Base-by-base conservation (phyloP, 2,329 filamentous ascomycete species). In the Alternaria viburni region DNA sequence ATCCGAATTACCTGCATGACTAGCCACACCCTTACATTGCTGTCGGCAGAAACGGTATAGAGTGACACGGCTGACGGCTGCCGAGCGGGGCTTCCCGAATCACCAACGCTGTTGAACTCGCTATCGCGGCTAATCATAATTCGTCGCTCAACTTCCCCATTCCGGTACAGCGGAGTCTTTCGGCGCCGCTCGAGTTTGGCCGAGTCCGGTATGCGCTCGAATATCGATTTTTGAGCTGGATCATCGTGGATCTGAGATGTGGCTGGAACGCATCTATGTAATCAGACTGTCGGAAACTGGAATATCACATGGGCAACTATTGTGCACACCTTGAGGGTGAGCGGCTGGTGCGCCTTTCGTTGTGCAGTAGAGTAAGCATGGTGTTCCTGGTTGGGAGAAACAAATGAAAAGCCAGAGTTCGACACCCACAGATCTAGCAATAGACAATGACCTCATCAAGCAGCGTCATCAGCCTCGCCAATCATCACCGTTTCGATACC, bases 11-110 rank as follows among this genome's bases (percentile, higher is more conserved):
- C 68, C 65, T 63, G 66, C 68, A 70, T 69, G 59, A 65, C 67
- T 69, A 66, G 56, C 28, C 51, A 58, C 50, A 62, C 66, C 60
- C 62, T 69, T 64, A 57, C 52, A 61, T 64, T 19, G 57, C 55
- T 45, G 47, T 26, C 43, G n/a, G 60, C 54, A 28, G 32, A 64
- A 56, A 49, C 19, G 58, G 56, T 30, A 36, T 36, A 62, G 49
- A 54, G 44, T 17, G 54, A 62, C 47, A 63, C 63, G 59, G 63
- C 60, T 69, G 62, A 61, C 66, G 62, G 62, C 61, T 69, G 66
- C 62, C 66, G 61, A 61, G 66, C 69, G 69, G 69, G 66, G 69
- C 69, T 71, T 66, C 66, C 69, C 69, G 68, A 64, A 55, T 60
- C 54, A 54, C 57, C 56, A 64, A 54, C 51, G 46, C 62, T 55